Base-by-base conservation (phyloP, 2,329 filamentous ascomycete species). In the Amylocarpus encephaloides region DNA sequence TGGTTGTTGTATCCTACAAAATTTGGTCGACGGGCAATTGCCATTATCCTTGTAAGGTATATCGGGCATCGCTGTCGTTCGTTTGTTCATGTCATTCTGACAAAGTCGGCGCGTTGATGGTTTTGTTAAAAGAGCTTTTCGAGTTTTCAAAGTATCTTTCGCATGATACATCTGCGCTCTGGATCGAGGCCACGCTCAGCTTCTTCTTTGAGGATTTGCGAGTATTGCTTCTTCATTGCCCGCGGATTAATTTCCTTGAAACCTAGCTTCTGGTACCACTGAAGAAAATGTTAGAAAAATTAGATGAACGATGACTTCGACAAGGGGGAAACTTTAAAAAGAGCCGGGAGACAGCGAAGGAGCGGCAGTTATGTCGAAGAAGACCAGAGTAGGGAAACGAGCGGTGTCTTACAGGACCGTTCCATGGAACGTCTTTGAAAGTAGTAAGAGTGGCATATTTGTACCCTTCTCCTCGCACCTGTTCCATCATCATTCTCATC, bases 261-360 rank as follows among this genome's bases (percentile, higher is more conserved):
- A 5, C 63, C 63, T 45, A 63, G 43, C 35, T 43, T 62, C 9
- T 55, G 48, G 52, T 62, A 65, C 61, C 61, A 65, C 39, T 60
- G n/a, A 43, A 15, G 19, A 6, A 33, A 35, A 19, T 33, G 38
- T 48, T 42, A 48, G 46, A 26, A 7, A 26, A 4, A 4, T 26
- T 4, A 26, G 4, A 26, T 7, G 7, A 26, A 7, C 22, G 22
- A 26, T 26, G 7, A 7, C 4, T 26, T 26, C 7, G 7, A 26
- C 22, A 7, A 26, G 7, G 22, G 22, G 22, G 19, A 35, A 19
- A n/a, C 35, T 18, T 35, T 16, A 18, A 16, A 12, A 18, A 38
- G n/a, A 26, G 4, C 22, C 22, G 7, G 22, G 22, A 26, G 22
- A 26, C 7, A 26, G 7, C 4, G 22, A 26, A 26, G 22, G 22